Conservation (phyloP, 768 basidiomycete genomes). For the Jaapia argillacea region DNA sequence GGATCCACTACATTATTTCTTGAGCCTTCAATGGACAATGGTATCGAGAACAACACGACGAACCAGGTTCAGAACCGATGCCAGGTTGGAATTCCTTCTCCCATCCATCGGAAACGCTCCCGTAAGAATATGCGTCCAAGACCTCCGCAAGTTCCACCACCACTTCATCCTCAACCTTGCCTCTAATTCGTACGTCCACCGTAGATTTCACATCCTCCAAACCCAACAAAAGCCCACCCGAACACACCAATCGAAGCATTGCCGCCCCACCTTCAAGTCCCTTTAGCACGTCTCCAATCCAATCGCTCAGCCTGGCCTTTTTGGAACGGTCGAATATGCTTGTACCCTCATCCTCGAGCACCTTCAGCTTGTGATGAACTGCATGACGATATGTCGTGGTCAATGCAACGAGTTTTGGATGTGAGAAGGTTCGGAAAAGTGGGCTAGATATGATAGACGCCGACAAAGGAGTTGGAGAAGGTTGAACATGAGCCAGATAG, state of each 20-base stretch:
- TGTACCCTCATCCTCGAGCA: constrained; percentile 23
- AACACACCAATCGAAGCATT: constrained; percentile 49
- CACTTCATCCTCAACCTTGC: constrained; percentile 50
- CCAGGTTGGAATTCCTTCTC: constrained; percentile 58
- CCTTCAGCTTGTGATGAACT: constrained; percentile 39
- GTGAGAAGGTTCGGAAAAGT: constrained; percentile 38
- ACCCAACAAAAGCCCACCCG: constrained; percentile 55
- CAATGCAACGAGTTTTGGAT: constrained; percentile 38
- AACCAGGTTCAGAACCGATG: constrained; percentile 30
- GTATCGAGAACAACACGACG: too few relatives aligned
- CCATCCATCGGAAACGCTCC: constrained; percentile 34
- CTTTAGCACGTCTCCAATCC: constrained; percentile 40
- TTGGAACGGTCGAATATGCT: constrained; percentile 22
- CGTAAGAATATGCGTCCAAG: constrained; percentile 43
- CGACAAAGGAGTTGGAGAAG: constrained; percentile 46
- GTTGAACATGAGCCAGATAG: constrained; percentile 39
- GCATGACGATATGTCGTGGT: constrained; percentile 51
- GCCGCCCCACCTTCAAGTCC: constrained; percentile 62
- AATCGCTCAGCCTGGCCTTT: constrained; percentile 33
- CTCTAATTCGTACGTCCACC: constrained; percentile 23
- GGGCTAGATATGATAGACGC: constrained; percentile 48
- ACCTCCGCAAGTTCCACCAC: constrained; percentile 67
- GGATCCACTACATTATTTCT: too few relatives aligned
- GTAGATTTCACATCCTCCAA: constrained; percentile 40
- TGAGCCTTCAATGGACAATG: too few relatives aligned